Evolutionary conservation across 768 basidiomycete species (phyloP), one percentile per base, ranked within the genome.

Genomic region (Pleurotus platypus): DNA sequence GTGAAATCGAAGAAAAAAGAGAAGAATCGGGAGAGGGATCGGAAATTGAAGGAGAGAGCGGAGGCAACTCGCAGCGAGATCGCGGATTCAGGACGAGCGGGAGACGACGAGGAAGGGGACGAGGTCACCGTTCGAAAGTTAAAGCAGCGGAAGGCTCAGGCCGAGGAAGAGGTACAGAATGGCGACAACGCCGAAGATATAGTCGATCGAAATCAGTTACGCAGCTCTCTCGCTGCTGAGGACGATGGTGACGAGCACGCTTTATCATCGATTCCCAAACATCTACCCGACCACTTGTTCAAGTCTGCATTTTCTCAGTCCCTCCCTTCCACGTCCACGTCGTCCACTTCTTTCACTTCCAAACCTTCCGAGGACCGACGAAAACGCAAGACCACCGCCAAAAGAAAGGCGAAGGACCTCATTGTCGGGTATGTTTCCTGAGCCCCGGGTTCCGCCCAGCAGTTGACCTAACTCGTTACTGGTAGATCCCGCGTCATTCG

Each of bases 251-350:
- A 66, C 2, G 66, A 63, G 63, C 66, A 67, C 42, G 64, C 24
- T 57, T 64, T 40, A 43, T 15, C 37, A 54, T 22, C 39, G 15
- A 40, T 54, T 3, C 35, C 73, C 3, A 72, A 81, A 47, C 81
- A 87, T 67, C 83, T 89, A 26, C 84, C 85, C 1, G 87, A 88
- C 62, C 81, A 85, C 59, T 72, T 88, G 16, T 89, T 89, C 66
- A 62, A 71, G 0, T 74, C 83, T 58, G 86, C 85, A 0, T 82
- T 86, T 60, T 71, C 79, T 1, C 69, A 66, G 40, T 48, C 59
- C 4, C 30, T 35, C 30, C 30, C 30, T 35, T 35, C 30, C 11
- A 11, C 30, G 30, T 35, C 30, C 11, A 11, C 9, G 30, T 11
- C 30, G 2, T 9, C 30, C 30, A 4, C 30, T 35, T 35, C 30